Conservation (phyloP, 176 grass and related monocot genomes). For the Luzula sylvatica region DNA sequence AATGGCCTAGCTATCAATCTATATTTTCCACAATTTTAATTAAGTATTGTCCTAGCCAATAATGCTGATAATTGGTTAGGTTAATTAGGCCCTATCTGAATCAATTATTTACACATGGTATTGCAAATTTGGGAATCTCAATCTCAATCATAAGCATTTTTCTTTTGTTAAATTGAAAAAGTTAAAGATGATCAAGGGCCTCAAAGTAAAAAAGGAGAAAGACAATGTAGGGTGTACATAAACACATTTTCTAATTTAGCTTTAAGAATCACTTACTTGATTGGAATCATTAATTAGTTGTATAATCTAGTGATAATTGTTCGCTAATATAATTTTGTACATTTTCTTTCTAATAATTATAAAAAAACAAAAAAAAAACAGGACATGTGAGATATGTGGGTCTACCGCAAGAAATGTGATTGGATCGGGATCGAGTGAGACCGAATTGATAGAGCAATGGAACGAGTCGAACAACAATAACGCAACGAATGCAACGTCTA, state of each 20-base stretch:
- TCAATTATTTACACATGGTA: conserved; percentile 27
- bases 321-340: too few species aligned
- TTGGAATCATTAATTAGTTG: too few species aligned
- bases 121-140: conserved; percentile 41
- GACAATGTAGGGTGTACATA: conserved; percentile 9
- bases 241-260: conserved; percentile 27
- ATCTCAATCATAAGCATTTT: conserved; percentile 30
- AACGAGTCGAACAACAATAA: conserved; percentile 44
- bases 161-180: conserved; percentile 34
- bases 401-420: conserved; percentile 74
- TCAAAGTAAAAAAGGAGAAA: conserved; percentile 16
- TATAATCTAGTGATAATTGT: conserved; percentile 5
- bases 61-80: neutral
- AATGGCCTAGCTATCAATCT: neutral
- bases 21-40: neutral
- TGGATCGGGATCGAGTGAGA: conserved; percentile 54
- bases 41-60: too few species aligned
- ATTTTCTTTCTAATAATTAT: too few species aligned
- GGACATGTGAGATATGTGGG: conserved; percentile 85
- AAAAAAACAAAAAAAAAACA: too few species aligned
- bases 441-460: conserved; percentile 70
- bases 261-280: conserved; percentile 26
- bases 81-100: neutral
- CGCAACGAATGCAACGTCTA: neutral
- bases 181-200: conserved; percentile 15